Percentiles rank a stretch among this genome's conserved stretches.
Evolutionary conservation across 371 early-diverging fungal genomes (phyloP).

Genomic region (Circinella minor): DNA sequence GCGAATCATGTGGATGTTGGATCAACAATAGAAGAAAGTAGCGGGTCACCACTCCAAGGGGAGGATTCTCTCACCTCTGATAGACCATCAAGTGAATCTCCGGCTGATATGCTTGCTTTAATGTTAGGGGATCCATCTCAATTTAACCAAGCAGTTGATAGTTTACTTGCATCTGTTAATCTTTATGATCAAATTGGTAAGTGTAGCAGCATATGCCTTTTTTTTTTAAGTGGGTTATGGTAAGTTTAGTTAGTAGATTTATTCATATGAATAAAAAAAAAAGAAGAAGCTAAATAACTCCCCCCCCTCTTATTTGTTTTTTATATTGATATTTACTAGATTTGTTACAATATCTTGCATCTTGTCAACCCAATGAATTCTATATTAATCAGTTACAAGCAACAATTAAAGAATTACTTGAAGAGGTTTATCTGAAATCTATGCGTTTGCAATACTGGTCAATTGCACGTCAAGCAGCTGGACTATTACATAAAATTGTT

Average conservation of each 20-base stretch:
- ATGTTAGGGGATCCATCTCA: constrained; percentile 72
- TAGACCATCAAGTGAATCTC: constrained; percentile 8
- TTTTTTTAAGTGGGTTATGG: no score
- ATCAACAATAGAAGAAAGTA: background rate
- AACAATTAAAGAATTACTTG: constrained; percentile 68
- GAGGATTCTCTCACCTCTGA: background rate
- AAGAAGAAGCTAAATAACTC: no score
- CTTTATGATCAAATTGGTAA: constrained; percentile 80
- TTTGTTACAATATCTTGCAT: constrained; percentile 80
- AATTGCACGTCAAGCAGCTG: constrained; percentile 85
- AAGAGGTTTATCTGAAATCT: constrained; percentile 85
- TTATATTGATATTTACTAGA: constrained; percentile 36
- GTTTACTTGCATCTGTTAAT: constrained; percentile 69
- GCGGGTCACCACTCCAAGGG: background rate
- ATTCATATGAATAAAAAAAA: no score
- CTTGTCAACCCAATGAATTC: constrained; percentile 68
- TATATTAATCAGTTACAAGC: constrained; percentile 56
- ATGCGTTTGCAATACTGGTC: constrained; percentile 78
- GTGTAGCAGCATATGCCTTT: background rate
- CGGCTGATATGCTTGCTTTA: constrained; percentile 55
- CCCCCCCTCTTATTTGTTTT: no score
- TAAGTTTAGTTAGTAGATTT: no score
- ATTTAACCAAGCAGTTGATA: constrained; percentile 65
- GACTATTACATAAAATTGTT: constrained; percentile 76
- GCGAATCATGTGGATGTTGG: background rate